phyloP scores from a whole-genome alignment of 2,329 filamentous ascomycete genomes.

The Aspergillaceae sp. region DNA sequence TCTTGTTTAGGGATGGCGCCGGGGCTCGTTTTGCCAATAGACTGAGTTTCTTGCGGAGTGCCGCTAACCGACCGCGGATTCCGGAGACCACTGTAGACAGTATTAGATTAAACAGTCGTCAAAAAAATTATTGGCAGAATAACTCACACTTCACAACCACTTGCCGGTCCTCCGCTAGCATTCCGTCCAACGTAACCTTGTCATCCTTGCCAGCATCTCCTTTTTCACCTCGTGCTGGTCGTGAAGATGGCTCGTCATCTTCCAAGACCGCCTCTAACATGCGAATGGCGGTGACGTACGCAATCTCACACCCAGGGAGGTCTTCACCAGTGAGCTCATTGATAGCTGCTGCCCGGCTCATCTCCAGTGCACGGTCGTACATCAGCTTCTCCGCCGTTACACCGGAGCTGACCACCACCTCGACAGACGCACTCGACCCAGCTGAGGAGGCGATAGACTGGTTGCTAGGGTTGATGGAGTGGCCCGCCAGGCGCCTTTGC shows the following conservation, averaged over 20 bases:
- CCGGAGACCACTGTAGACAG: slow-evolving; percentile 37
- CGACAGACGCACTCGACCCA: slow-evolving; percentile 56
- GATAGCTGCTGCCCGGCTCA: slow-evolving; percentile 89
- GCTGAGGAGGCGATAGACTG: slow-evolving; percentile 53
- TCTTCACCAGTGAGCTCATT: slow-evolving; percentile 93
- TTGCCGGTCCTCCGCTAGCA: slow-evolving; percentile 41
- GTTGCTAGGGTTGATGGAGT: slow-evolving; percentile 78
- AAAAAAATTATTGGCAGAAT: not conserved
- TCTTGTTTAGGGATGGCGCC: slow-evolving; percentile 25
- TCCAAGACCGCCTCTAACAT: slow-evolving; percentile 95
- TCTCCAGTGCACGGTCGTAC: slow-evolving; percentile 94
- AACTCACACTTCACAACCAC: slow-evolving; percentile 44
- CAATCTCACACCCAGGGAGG: slow-evolving; percentile 76
- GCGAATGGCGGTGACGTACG: slow-evolving; percentile 84
- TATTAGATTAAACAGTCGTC: slow-evolving; percentile 14
- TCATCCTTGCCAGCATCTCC: slow-evolving; percentile 15
- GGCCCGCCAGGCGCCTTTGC: slow-evolving; percentile 71
- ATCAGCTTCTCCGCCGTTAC: slow-evolving; percentile 94
- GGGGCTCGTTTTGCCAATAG: slow-evolving; percentile 40
- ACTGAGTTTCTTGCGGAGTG: slow-evolving; percentile 42
- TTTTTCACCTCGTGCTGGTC: slow-evolving; percentile 2
- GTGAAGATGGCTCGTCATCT: slow-evolving; percentile 53
- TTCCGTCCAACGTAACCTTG: slow-evolving; percentile 32
- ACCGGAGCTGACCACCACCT: slow-evolving; percentile 76
- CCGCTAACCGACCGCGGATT: slow-evolving; percentile 40